These are phyloP conservation scores for Lactarius evosmus DNA, from an alignment of 768 basidiomycete genomes.

Conservation along the genomic window DNA sequence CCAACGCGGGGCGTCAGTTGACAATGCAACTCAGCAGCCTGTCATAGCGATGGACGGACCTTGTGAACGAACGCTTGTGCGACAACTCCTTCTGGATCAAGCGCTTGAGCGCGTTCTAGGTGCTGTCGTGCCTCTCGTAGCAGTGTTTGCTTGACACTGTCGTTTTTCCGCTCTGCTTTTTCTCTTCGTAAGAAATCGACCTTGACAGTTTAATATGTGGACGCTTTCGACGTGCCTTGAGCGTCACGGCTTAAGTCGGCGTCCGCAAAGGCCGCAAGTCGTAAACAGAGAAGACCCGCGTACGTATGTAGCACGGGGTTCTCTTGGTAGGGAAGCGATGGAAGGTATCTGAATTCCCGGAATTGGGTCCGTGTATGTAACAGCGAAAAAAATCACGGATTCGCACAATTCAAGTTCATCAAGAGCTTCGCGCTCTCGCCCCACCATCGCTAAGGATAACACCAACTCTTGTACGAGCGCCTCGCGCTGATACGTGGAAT, in stretches of 20 bases:
- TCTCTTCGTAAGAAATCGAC: background rate
- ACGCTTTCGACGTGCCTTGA: conserved; percentile 15
- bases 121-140: conserved; percentile 59
- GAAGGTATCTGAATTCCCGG: conserved; percentile 59
- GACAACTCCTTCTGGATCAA: conserved; percentile 58
- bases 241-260: conserved; percentile 1
- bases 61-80: conserved; percentile 52
- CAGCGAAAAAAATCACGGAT: conserved; percentile 32
- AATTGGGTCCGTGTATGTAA: conserved; percentile 7
- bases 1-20: conserved; percentile 8
- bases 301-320: conserved; percentile 78
- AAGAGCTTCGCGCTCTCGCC: conserved; percentile 63
- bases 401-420: conserved; percentile 80
- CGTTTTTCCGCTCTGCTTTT: background rate
- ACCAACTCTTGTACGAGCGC: conserved; percentile 71
- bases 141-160: conserved; percentile 34
- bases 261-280: conserved; percentile 48
- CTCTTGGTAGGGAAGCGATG: conserved; percentile 84
- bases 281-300: conserved; percentile 71
- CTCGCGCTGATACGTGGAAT: conserved; percentile 52
- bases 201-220: conserved; percentile 3
- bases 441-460: conserved; percentile 57
- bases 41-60: conserved; percentile 36
- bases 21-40: background rate
- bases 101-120: conserved; percentile 56